These are phyloP conservation scores for Pseudozyma sp. DNA, from an alignment of 1,284 basidiomycete genomes.

Conservation along the genomic window DNA sequence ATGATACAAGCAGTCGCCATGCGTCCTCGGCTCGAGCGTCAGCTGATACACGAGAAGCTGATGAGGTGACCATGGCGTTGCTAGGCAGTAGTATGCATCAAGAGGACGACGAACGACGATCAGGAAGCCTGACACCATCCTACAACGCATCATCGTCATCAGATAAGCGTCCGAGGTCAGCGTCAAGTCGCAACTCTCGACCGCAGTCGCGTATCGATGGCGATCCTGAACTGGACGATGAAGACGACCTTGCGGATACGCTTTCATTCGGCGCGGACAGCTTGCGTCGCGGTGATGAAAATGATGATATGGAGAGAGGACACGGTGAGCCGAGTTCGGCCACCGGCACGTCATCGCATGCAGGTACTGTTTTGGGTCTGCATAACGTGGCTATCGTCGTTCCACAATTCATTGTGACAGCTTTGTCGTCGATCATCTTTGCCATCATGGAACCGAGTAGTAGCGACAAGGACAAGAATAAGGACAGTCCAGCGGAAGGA, in stretches of 20 bases:
- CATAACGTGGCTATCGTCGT: constrained; percentile 72
- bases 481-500: neutral
- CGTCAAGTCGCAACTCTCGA: neutral
- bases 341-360: constrained; percentile 70
- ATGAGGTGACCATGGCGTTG: constrained; percentile 45
- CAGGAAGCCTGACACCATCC: constrained; percentile 16
- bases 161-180: constrained; percentile 6
- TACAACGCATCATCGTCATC: constrained; percentile 18
- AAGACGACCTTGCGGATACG: constrained; percentile 16
- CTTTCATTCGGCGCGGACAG: constrained; percentile 22
- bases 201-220: constrained; percentile 10
- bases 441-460: constrained; percentile 37
- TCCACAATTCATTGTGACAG: constrained; percentile 74
- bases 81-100: constrained; percentile 23
- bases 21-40: constrained; percentile 1
- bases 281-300: neutral
- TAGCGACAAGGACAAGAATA: neutral
- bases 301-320: constrained; percentile 5
- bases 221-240: constrained; percentile 23
- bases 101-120: constrained; percentile 4
- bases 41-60: constrained; percentile 9
- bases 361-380: constrained; percentile 91
- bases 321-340: neutral
- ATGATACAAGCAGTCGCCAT: neutral
- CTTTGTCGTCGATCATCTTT: constrained; percentile 80